phyloP scores from a whole-genome alignment of 208 protist species.

The Blastocrithidia nonstop region DNA sequence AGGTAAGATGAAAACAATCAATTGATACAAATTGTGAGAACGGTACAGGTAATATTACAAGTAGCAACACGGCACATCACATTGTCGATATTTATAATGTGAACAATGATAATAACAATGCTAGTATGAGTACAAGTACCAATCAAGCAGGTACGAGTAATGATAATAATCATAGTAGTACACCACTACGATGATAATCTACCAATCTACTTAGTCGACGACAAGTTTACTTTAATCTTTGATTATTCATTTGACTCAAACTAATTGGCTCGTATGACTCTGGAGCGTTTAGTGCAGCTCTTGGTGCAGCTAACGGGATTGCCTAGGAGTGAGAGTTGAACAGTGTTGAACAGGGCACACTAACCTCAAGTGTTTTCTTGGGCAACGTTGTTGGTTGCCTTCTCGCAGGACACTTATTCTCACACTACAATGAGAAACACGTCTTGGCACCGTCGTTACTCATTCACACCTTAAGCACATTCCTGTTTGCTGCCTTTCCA shows the following conservation, averaged over 20 bases:
- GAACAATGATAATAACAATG: too few species aligned
- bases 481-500: constrained; percentile 47
- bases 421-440: constrained; percentile 37
- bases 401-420: constrained; percentile 58
- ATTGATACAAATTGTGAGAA: too few species aligned
- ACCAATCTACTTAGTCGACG: too few species aligned
- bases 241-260: constrained; percentile 71
- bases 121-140: too few species aligned
- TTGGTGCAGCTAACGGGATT: constrained; percentile 61
- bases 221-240: constrained; percentile 25
- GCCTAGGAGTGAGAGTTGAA: constrained; percentile 34
- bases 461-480: constrained; percentile 62
- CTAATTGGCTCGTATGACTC: constrained; percentile 77
- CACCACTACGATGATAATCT: too few species aligned
- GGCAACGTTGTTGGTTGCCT: constrained; percentile 72
- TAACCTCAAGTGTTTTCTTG: constrained; percentile 75
- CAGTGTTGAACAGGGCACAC: constrained; percentile 35
- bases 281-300: constrained; percentile 70
- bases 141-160: too few species aligned
- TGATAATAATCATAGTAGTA: too few species aligned
- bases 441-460: constrained; percentile 38
- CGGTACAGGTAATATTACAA: too few species aligned
- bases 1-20: too few species aligned
- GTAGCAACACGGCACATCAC: too few species aligned
- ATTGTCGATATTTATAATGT: too few species aligned